These are phyloP conservation scores for Avena sativa DNA, from an alignment of 176 grass and related monocot species.

Conservation along the genomic window DNA sequence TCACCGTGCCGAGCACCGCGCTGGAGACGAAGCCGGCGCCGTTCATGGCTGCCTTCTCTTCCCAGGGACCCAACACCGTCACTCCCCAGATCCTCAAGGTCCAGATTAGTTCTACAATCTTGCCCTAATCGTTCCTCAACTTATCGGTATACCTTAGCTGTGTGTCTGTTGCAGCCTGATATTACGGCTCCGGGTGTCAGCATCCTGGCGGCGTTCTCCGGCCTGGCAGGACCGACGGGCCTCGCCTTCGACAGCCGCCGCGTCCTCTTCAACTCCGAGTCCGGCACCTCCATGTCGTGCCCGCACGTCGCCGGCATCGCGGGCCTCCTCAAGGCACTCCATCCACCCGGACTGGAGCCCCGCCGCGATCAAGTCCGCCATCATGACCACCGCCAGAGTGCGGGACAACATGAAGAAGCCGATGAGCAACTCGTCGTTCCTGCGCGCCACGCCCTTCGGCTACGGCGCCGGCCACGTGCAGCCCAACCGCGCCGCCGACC, in stretches of 20 bases:
- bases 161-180: conserved; percentile 61
- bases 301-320: conserved; percentile 84
- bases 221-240: conserved; percentile 58
- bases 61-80: conserved; percentile 74
- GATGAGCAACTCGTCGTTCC: conserved; percentile 72
- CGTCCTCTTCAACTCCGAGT: conserved; percentile 87
- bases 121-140: background rate
- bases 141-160: background rate
- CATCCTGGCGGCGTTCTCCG: conserved; percentile 76
- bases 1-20: conserved; percentile 59
- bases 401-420: conserved; percentile 63
- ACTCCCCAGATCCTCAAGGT: conserved; percentile 94
- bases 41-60: conserved; percentile 94
- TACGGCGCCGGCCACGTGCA: conserved; percentile 88
- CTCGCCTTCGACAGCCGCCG: conserved; percentile 76
- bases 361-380: conserved; percentile 86
- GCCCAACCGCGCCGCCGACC: conserved; percentile 76
- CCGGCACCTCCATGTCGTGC: conserved; percentile 97
- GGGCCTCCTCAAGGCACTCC: conserved; percentile 75
- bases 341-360: conserved; percentile 87
- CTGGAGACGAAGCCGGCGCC: conserved; percentile 80
- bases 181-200: conserved; percentile 94
- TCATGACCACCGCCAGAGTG: conserved; percentile 80
- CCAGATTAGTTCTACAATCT: background rate
- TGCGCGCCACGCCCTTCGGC: conserved; percentile 72